Percentiles rank a stretch among this genome's conserved stretches.
Conservation (phyloP, 139 green algal species). For the Tetradesmus obliquus region DNA sequence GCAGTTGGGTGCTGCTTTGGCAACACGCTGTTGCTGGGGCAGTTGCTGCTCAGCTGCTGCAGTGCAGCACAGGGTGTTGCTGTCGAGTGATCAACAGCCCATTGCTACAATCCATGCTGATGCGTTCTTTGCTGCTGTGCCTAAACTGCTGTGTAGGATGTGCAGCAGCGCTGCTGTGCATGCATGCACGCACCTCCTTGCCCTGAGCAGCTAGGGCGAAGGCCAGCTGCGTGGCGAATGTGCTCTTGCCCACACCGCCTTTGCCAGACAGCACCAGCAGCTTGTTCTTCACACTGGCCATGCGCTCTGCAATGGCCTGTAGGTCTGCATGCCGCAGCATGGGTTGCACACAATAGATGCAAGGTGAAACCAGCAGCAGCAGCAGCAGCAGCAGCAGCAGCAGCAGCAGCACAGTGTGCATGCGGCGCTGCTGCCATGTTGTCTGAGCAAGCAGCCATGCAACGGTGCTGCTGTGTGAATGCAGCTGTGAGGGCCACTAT, state of each 20-base stretch:
- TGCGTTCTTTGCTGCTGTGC: neutral
- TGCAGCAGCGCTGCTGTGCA: neutral
- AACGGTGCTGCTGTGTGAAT: too few species aligned
- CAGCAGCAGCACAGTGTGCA: neutral
- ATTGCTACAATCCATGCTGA: neutral
- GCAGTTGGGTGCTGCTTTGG: neutral
- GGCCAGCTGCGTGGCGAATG: constrained; percentile 93
- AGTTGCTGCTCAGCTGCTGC: neutral
- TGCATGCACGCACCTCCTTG: constrained; percentile 64
- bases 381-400: neutral
- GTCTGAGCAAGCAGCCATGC: too few species aligned
- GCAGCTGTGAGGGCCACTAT: too few species aligned
- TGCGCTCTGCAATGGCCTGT: constrained; percentile 76
- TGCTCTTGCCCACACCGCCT: constrained; percentile 98
- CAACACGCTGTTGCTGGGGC: neutral
- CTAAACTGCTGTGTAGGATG: neutral
- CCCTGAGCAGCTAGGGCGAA: constrained; percentile 83
- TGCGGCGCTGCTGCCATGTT: neutral
- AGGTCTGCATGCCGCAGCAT: constrained; percentile 69
- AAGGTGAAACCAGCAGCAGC: neutral
- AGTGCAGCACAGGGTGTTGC: neutral
- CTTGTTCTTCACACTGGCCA: constrained; percentile 87
- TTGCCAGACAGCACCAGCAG: constrained; percentile 98
- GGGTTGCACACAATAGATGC: neutral
- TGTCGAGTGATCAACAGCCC: neutral